phyloP scores from a whole-genome alignment of 2,329 filamentous ascomycete species.

The Myriosclerotinia duriaeana region DNA sequence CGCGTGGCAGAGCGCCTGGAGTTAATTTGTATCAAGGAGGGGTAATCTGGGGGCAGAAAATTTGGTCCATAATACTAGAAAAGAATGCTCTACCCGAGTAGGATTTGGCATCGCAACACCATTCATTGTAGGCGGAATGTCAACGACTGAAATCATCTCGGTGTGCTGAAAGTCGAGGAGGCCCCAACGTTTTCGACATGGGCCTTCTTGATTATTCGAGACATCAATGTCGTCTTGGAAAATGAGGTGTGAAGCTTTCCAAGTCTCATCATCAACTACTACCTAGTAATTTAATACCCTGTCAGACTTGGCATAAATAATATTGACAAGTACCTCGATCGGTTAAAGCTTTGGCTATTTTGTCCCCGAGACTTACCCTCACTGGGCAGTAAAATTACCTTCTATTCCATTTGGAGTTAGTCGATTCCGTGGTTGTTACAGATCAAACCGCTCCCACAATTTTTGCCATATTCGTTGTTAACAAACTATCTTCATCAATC shows the following conservation, averaged over 20 bases:
- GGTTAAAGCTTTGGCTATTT: neutral
- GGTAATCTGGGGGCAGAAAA: neutral
- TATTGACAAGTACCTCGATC: neutral
- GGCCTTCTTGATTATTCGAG: neutral
- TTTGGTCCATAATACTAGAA: neutral
- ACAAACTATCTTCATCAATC: neutral
- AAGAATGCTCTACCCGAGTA: neutral
- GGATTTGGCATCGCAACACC: neutral
- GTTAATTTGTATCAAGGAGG: neutral
- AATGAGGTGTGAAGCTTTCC: conserved; percentile 21
- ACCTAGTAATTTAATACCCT: neutral
- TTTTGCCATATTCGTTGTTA: neutral
- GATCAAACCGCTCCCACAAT: neutral
- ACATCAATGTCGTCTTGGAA: conserved; percentile 17
- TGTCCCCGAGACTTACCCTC: neutral
- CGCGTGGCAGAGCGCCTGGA: neutral
- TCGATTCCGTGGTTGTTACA: neutral
- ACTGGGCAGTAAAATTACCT: neutral
- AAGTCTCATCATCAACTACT: conserved; percentile 7
- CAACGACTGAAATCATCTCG: neutral
- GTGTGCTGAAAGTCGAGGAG: neutral
- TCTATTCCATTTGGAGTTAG: neutral
- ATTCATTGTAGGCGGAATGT: neutral
- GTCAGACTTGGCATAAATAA: conserved; percentile 9
- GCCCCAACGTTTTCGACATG: conserved; percentile 1